Evolutionary conservation across 208 protist genomes (phyloP), one percentile per base, ranked within the genome.

Genomic region (Acanthamoeba divionensis): DNA sequence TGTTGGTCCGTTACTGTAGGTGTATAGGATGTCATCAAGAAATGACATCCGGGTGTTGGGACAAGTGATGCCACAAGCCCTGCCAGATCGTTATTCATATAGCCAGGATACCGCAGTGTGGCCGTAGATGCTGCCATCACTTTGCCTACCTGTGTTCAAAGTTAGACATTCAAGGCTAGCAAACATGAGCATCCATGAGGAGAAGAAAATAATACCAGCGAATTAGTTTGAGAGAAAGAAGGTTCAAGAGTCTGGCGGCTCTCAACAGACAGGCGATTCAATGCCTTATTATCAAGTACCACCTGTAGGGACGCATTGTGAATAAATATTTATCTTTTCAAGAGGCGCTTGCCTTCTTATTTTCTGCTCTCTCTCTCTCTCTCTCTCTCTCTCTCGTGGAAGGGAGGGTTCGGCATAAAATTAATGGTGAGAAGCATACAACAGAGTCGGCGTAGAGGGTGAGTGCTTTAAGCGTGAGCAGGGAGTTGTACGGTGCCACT

Each of bases 401-500:
- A 73, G 18, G 31, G 41, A 73, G 24, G 18, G 41, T 73, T 45
- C 8, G 71, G 6, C 21, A 90, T 50, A 90, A 90, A 91, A 9
- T 18, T 89, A 47, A 9, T 24, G 21, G 26, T 21, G 26, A 63
- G 71, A 85, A 82, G 63, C 87, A 69, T 54, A 90, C 98, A 18
- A 98, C 97, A 33, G 95, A 97, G 91, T 99, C 98, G 12, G 98
- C 98, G 83, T 99, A 96, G 31, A 98, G 93, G 7, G 96, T 99
- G 8, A 99, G 95, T 31, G 98, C 95, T 93, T 99, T 99, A 24
- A 99, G 95, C n/a, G 99, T 99, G 4, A 99, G 94, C 9, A 99
- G 82, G 24, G 97, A 98, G 92, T 99, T 99, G 95, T 99, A 99
- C n/a, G 99, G 98, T 94, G 99, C 98, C 45, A 99, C 99, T 73